phyloP scores from a whole-genome alignment of 352 stramenopile genomes.

The Pythium brachiatum region DNA sequence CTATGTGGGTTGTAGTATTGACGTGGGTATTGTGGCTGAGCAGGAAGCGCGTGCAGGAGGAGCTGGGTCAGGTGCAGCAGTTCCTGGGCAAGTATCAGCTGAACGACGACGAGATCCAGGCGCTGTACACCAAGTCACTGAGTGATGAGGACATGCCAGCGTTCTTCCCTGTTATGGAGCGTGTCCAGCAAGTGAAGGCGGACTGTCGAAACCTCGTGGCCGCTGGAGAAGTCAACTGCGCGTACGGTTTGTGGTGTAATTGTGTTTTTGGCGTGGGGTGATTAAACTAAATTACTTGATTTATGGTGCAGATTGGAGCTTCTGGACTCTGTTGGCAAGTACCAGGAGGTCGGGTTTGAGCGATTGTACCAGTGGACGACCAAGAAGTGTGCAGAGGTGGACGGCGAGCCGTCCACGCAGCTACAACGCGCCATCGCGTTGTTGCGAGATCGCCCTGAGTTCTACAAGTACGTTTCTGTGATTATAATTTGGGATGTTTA shows the following conservation, averaged over 20 bases:
- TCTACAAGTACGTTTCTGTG: slow-evolving; percentile 57
- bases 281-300: not conserved
- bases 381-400: slow-evolving; percentile 66
- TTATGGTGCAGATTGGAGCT: slow-evolving; percentile 65
- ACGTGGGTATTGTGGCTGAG: not conserved
- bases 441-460: slow-evolving; percentile 63
- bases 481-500: not conserved
- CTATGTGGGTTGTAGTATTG: not conserved
- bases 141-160: slow-evolving; percentile 43
- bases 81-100: slow-evolving; percentile 80
- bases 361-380: slow-evolving; percentile 87
- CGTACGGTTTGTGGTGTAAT: slow-evolving; percentile 10
- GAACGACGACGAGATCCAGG: slow-evolving; percentile 57
- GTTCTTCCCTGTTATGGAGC: slow-evolving; percentile 73
- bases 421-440: slow-evolving; percentile 69
- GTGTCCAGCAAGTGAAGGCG: slow-evolving; percentile 63
- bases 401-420: slow-evolving; percentile 55
- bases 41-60: slow-evolving; percentile 43
- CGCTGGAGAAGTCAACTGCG: slow-evolving; percentile 41
- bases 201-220: slow-evolving; percentile 67
- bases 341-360: slow-evolving; percentile 86
- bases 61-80: slow-evolving; percentile 45
- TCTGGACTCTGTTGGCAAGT: slow-evolving; percentile 74
- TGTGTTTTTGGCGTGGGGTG: too few relatives aligned
- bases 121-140: slow-evolving; percentile 39